Conservation (phyloP, 495 filamentous ascomycete genomes). For the Pyrenopolyporus hunteri region DNA sequence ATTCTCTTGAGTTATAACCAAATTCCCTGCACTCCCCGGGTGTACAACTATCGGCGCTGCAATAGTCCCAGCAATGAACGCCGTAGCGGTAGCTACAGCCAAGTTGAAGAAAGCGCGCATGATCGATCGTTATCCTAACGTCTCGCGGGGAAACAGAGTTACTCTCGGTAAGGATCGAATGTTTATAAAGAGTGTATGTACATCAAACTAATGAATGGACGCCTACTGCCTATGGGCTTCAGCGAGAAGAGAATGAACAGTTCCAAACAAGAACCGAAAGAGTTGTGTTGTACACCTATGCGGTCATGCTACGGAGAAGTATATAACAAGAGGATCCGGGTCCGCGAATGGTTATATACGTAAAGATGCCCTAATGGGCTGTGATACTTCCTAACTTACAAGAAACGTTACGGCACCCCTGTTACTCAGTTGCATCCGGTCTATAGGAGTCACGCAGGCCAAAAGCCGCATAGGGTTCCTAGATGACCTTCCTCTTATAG, state of each 20-base stretch:
- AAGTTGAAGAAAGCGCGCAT: slow-evolving; percentile 41
- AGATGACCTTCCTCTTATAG: slow-evolving; percentile 30
- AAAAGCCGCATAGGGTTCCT: slow-evolving; percentile 3
- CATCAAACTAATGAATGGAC: slow-evolving; percentile 34
- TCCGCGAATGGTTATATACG: slow-evolving; percentile 28
- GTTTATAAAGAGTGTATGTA: slow-evolving; percentile 24
- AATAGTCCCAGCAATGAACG: slow-evolving; percentile 28
- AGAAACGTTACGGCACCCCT: slow-evolving; percentile 36
- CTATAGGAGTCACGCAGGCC: slow-evolving; percentile 14
- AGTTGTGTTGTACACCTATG: slow-evolving; percentile 24
- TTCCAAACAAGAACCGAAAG: slow-evolving; percentile 30
- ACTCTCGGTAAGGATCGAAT: slow-evolving; percentile 24
- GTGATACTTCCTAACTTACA: slow-evolving; percentile 29
- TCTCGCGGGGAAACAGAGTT: slow-evolving; percentile 14
- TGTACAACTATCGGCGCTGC: slow-evolving; percentile 38
- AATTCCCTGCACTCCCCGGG: slow-evolving; percentile 28
- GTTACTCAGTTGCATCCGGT: slow-evolving; percentile 32
- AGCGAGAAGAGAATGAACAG: slow-evolving; percentile 30
- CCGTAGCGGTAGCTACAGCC: slow-evolving; percentile 38
- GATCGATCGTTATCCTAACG: slow-evolving; percentile 20
- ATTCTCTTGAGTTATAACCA: slow-evolving; percentile 40
- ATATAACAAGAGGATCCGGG: slow-evolving; percentile 21
- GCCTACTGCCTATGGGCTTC: slow-evolving; percentile 29
- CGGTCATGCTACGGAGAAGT: slow-evolving; percentile 12
- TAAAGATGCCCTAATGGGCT: slow-evolving; percentile 26